A percentile compares a stretch with the other conserved stretches of the same genome.
phyloP scores from a whole-genome alignment of 1,139 yeast genomes.

The Scheffersomyces titani region DNA sequence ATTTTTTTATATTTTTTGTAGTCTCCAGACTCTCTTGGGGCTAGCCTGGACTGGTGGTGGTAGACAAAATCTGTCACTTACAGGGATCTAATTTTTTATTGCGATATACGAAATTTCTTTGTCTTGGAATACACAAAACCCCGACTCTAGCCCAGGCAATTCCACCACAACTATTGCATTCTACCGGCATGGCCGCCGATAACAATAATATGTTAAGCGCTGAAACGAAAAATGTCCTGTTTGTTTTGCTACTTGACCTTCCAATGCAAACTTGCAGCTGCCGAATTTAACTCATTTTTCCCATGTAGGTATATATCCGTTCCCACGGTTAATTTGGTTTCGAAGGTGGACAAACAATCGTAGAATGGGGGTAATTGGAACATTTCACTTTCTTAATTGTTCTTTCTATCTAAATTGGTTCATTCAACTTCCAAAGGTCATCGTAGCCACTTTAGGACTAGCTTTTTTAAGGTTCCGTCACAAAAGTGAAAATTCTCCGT shows the following conservation, averaged over 20 bases:
- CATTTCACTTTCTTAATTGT: neutral
- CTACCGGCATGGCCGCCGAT: neutral
- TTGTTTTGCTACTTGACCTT: neutral
- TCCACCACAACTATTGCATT: neutral
- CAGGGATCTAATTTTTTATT: neutral
- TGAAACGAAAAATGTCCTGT: neutral
- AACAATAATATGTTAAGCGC: neutral
- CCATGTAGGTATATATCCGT: neutral
- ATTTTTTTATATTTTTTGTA: neutral
- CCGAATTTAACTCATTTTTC: neutral
- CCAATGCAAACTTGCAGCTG: neutral
- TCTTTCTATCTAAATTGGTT: neutral
- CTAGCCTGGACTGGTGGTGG: neutral
- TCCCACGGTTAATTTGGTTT: neutral
- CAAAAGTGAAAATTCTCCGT: neutral
- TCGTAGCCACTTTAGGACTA: neutral
- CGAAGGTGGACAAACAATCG: neutral
- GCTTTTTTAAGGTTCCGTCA: neutral
- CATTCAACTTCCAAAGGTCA: neutral
- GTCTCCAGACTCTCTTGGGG: neutral
- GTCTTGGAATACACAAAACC: neutral
- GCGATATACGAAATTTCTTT: neutral
- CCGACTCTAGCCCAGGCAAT: neutral
- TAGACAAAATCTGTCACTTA: neutral
- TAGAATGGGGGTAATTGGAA: neutral